Evolutionary conservation across 768 basidiomycete genomes (phyloP), one percentile per base, ranked within the genome.

Genomic region (Podaxis sp.): DNA sequence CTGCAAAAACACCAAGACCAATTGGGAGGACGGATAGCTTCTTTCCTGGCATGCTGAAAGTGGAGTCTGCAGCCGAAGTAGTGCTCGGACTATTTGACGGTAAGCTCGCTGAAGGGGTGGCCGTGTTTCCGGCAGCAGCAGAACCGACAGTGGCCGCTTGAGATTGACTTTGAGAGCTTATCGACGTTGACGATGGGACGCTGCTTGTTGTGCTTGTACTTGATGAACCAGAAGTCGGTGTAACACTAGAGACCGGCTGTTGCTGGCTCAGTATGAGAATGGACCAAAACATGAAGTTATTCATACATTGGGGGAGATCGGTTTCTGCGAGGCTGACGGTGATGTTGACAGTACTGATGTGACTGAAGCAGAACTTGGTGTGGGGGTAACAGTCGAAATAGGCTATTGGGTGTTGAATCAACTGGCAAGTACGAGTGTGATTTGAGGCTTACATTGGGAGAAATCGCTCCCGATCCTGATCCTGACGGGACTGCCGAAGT

Each of bases 1-100:
- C 93, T 52, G 88, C 91, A 70, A 91, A 94, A 9, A 95, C 83
- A 57, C 89, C 90, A 48, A 95, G 81, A 66, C 93, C 93, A 66
- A 95, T 87, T 0, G 93, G 93, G 38, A 93, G 79, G 3, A 94
- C 92, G 46, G 85, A 82, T 17, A 94, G 68, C 61, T 82, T 80
- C 76, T 85, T 89, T 22, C 93, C 93, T 11, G 93, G 93, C 40
- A 93, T 75, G 33, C 76, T 68, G 73, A 92, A 90, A 46, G 81
- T 70, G 12, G 78, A 56, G 1, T 78, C 67, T 6, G 76, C 68
- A 9, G 74, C 77, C n/a, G 75, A 72, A 38, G 63, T 63, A 11
- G 69, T 65, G n/a, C 66, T 67, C 24, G 65, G 53, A 40, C 66
- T 64, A 33, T 68, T 44, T 52, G 70, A 65, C 6, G 63, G 6